Base-by-base conservation (phyloP, 257 asterid species). In the Gentiana straminea region DNA sequence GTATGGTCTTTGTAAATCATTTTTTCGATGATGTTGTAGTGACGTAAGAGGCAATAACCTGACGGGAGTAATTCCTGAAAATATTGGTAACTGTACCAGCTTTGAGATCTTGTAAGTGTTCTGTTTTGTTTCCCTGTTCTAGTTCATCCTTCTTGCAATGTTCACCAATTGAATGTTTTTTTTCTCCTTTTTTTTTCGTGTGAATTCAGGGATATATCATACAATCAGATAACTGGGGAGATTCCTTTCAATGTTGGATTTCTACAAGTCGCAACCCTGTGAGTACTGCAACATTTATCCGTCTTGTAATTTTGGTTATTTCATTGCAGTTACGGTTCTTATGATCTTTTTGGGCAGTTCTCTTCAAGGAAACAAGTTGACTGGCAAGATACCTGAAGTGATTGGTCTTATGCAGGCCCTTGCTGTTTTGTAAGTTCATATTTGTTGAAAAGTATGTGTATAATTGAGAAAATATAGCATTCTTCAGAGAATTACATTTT, bases 401-500 rank as follows among this genome's bases (percentile, higher is more conserved):
- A 78, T 92, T 35, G 99, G 99, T 64, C 78, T 92, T 36, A 92
- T 92, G 99, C 99, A 92, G 68, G 99, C 99, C 36, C 94, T 92
- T 64, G 99, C 99, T 63, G 99, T 92, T 37, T 60, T 92, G 99
- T 92, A 81, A 83, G 95, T 71, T 36, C 43, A 11, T 41, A 36
- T 15, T 51, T 41, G 8, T 41, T 41, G 2, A 24, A 41, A 41
- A 5, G 46, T 10, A 5, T 41, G 46, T 41, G 46, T 2, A 41
- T 41, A 2, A 41, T 33, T 36, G 49, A 33, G 3, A 32, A 48
- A 50, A 41, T 3, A 10, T 3, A 41, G 46, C 46, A 41, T 41
- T 10, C 46, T 5, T 1, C 9, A 10, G 3, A 39, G 44, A 1
- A 3, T 41, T 41, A 41, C 9, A 5, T 41, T 13, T 24, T 58